These are phyloP conservation scores for Aureobasidium melanogenum DNA, from an alignment of 2,329 filamentous ascomycete genomes.

Conservation along the genomic window DNA sequence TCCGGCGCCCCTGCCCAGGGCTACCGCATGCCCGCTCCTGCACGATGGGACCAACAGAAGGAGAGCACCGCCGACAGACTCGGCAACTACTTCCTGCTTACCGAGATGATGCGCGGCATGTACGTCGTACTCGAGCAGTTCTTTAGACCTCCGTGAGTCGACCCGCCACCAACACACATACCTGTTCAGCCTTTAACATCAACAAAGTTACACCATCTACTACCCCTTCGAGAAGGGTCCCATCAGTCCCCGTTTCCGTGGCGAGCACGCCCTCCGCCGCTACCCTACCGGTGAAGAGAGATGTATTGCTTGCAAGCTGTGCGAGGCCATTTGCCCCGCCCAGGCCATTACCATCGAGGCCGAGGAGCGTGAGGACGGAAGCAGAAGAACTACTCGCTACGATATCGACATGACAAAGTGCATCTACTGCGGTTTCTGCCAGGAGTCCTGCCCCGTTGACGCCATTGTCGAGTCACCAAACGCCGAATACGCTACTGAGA, in stretches of 20 bases:
- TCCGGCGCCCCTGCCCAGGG: conserved; percentile 68
- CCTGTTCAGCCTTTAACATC: conserved; percentile 19
- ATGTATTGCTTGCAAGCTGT: conserved; percentile 99
- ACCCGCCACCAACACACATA: not conserved
- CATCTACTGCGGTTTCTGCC: conserved; percentile 99
- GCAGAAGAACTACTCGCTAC: conserved; percentile 89
- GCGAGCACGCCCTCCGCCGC: conserved; percentile 90
- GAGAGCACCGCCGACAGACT: conserved; percentile 74
- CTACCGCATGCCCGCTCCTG: conserved; percentile 67
- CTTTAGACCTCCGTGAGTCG: conserved; percentile 89
- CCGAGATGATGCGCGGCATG: conserved; percentile 96
- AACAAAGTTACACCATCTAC: conserved; percentile 82
- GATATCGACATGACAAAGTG: conserved; percentile 99
- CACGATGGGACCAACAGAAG: conserved; percentile 70
- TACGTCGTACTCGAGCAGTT: conserved; percentile 96
- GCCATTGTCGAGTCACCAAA: conserved; percentile 58
- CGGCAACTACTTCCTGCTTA: conserved; percentile 89
- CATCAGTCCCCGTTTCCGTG: conserved; percentile 94
- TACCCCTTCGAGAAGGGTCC: conserved; percentile 99
- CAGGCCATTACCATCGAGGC: conserved; percentile 99
- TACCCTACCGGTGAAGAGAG: conserved; percentile 97
- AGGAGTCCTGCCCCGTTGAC: conserved; percentile 97
- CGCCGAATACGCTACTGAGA: conserved; percentile 17
- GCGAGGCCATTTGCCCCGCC: conserved; percentile 95
- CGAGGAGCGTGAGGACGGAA: conserved; percentile 93